Conservation (phyloP, 768 basidiomycete genomes). For the Pulveroboletus ravenelii region DNA sequence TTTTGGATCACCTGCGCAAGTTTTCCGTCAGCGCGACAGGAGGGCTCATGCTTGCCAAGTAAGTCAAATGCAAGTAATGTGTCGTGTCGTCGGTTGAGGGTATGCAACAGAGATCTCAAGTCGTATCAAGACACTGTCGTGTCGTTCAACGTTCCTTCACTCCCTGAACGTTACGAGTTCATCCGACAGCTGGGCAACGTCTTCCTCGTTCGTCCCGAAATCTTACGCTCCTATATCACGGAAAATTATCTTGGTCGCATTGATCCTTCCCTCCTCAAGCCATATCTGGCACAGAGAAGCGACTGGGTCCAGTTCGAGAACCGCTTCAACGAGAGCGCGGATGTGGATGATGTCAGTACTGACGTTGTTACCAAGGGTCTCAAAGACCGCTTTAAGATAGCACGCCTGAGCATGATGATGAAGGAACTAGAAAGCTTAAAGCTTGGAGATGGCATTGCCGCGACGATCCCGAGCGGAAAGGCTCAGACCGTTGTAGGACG, state of each 20-base stretch:
- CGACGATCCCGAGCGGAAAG: conserved; percentile 55
- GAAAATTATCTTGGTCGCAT: conserved; percentile 92
- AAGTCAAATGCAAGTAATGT: conserved; percentile 25
- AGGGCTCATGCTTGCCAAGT: conserved; percentile 98
- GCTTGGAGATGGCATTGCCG: conserved; percentile 51
- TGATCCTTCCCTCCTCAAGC: conserved; percentile 78
- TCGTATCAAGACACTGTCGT: conserved; percentile 89
- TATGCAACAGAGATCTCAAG: conserved; percentile 74
- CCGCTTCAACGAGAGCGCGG: conserved; percentile 62
- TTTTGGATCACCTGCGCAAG: conserved; percentile 92
- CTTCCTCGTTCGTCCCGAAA: conserved; percentile 94
- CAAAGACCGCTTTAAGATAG: conserved; percentile 58
- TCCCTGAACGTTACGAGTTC: conserved; percentile 96
- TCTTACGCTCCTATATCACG: conserved; percentile 91
- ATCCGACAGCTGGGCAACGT: conserved; percentile 95
- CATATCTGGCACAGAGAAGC: conserved; percentile 84
- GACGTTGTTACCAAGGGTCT: conserved; percentile 42
- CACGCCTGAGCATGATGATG: conserved; percentile 79
- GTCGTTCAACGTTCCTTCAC: conserved; percentile 75
- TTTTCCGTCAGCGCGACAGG: conserved; percentile 97
- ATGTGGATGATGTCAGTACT: conserved; percentile 38
- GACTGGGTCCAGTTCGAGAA: conserved; percentile 89
- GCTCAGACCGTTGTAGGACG: conserved; percentile 44
- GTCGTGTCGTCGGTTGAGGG: neutral
- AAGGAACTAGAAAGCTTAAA: conserved; percentile 75